These are phyloP conservation scores for Adansonia grandidieri DNA, from an alignment of 441 rosid genomes.

Conservation along the genomic window DNA sequence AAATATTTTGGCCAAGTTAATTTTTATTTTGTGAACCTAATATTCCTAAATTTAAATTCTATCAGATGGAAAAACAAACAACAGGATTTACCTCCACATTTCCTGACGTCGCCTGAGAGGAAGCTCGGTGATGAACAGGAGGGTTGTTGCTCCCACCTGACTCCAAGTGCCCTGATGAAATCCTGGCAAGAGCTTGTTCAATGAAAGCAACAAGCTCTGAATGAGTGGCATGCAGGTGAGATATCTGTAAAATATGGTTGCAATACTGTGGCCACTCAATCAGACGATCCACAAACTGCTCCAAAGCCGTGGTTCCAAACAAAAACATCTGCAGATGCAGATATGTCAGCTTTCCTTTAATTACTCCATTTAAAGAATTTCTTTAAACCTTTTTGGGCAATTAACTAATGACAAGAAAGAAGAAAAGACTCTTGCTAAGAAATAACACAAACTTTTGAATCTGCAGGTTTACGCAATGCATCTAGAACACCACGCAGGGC, in stretches of 20 bases:
- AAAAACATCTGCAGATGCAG: constrained; percentile 81
- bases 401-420: constrained; percentile 18
- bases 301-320: constrained; percentile 97
- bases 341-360: constrained; percentile 23
- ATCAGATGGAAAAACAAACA: not conserved
- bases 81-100: constrained; percentile 66
- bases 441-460: constrained; percentile 76
- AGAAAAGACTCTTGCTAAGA: not conserved
- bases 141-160: constrained; percentile 56
- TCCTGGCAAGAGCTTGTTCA: constrained; percentile 82
- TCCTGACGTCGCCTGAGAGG: constrained; percentile 56
- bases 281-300: constrained; percentile 94
- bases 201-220: constrained; percentile 90
- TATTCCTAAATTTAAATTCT: not conserved
- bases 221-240: constrained; percentile 89
- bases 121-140: constrained; percentile 54
- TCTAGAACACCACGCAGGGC: constrained; percentile 97
- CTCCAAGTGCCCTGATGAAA: constrained; percentile 84
- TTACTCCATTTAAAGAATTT: constrained; percentile 11
- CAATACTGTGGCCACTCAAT: constrained; percentile 99
- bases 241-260: constrained; percentile 97
- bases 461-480: constrained; percentile 96
- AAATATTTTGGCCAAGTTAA: not conserved
- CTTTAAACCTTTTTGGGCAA: not conserved
- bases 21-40: not conserved